phyloP scores from a whole-genome alignment of 2,329 filamentous ascomycete genomes.

The Aspergillus puulaauensis region DNA sequence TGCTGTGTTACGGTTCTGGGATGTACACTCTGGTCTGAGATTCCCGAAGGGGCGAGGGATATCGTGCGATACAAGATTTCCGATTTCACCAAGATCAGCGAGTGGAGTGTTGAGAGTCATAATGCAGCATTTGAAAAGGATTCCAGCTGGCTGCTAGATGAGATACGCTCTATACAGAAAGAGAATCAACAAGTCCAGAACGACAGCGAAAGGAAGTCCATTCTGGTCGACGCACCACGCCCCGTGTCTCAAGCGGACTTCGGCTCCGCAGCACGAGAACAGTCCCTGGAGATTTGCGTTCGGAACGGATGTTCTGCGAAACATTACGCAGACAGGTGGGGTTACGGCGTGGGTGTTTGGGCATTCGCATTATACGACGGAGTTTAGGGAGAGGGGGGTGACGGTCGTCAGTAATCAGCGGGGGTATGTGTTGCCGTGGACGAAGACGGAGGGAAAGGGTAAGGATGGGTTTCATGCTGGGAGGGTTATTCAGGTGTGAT shows the following conservation, averaged over 20 bases:
- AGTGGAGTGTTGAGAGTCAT: constrained; percentile 53
- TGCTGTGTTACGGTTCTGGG: constrained; percentile 52
- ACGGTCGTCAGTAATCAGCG: constrained; percentile 47
- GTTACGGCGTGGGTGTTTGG: constrained; percentile 48
- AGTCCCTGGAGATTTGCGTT: constrained; percentile 54
- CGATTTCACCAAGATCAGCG: constrained; percentile 56
- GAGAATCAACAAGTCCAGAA: not conserved
- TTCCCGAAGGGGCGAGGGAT: constrained; percentile 41
- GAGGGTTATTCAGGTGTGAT: constrained; percentile 15
- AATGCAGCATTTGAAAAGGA: constrained; percentile 51
- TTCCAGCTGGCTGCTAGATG: constrained; percentile 49
- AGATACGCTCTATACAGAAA: constrained; percentile 29
- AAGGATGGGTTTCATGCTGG: constrained; percentile 15
- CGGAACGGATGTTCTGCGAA: constrained; percentile 50
- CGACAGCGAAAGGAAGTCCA: not conserved
- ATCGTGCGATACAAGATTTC: constrained; percentile 48
- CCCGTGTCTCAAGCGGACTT: constrained; percentile 51
- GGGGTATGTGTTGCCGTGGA: constrained; percentile 38
- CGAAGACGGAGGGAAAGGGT: not conserved
- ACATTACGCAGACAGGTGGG: constrained; percentile 10
- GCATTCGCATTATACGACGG: constrained; percentile 46
- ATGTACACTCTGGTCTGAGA: constrained; percentile 58
- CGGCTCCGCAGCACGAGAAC: constrained; percentile 49
- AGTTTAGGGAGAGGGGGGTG: constrained; percentile 37
- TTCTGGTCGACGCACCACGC: constrained; percentile 60